Percentiles rank a stretch among this genome's conserved stretches.
Conservation (phyloP, 2,329 filamentous ascomycete species). For the Sporothrix pseudoabietina region DNA sequence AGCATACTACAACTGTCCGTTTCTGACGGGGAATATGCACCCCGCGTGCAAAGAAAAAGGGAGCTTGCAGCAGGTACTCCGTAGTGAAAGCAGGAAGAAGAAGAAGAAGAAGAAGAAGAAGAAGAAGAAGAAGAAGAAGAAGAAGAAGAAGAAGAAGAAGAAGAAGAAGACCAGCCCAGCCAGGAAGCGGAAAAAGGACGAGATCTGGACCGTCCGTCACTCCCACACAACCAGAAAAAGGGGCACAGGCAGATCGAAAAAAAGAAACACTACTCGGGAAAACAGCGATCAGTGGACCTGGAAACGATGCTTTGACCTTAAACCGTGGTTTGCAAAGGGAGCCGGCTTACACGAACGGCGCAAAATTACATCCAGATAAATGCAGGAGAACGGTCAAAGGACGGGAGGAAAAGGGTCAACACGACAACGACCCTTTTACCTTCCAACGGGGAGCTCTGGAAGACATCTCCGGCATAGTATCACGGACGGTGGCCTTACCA, state of each 20-base stretch:
- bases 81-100: neutral
- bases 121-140: neutral
- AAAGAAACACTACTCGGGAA: neutral
- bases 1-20: neutral
- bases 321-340: neutral
- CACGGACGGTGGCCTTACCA: neutral
- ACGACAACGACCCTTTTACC: neutral
- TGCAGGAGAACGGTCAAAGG: neutral
- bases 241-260: slow-evolving; percentile 2
- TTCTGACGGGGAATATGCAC: neutral
- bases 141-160: neutral
- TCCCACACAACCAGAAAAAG: neutral
- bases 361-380: neutral
- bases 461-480: neutral
- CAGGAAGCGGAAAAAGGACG: neutral
- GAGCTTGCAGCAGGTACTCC: too few relatives aligned
- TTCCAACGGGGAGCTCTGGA: neutral
- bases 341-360: neutral
- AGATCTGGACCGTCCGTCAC: neutral
- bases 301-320: neutral
- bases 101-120: neutral
- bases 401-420: neutral
- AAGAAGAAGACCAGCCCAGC: neutral
- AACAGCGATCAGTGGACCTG: slow-evolving; percentile 5
- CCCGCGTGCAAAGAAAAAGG: neutral